phyloP scores from a whole-genome alignment of 1,284 basidiomycete species.

The Puccinia hordei region DNA sequence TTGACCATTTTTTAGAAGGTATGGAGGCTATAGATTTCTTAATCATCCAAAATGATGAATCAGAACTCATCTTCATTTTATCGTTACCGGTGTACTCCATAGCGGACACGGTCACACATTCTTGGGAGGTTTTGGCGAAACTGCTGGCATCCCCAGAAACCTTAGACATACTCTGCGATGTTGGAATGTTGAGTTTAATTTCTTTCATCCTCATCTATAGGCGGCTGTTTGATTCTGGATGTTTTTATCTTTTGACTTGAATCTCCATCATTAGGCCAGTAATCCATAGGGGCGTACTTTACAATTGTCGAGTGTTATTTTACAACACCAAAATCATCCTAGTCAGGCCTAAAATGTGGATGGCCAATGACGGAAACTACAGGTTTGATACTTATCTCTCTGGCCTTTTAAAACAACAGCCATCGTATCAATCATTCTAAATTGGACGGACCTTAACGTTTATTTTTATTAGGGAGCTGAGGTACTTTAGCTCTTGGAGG shows the following conservation, averaged over 20 bases:
- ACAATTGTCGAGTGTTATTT: constrained; percentile 49
- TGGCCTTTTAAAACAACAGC: neutral
- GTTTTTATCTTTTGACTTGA: neutral
- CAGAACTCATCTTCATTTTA: neutral
- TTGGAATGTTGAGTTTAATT: constrained; percentile 75
- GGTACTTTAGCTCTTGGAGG: constrained; percentile 48
- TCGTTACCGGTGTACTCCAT: neutral
- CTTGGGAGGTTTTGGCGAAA: constrained; percentile 89
- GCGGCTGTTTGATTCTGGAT: neutral
- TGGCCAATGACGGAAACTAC: constrained; percentile 51
- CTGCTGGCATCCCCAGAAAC: constrained; percentile 77
- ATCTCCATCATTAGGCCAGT: constrained; percentile 30
- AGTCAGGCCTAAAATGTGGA: constrained; percentile 46
- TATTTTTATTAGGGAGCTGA: constrained; percentile 35
- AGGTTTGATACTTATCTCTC: constrained; percentile 11
- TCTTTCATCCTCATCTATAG: neutral
- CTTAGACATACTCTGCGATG: constrained; percentile 81
- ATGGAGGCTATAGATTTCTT: neutral
- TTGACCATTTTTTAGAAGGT: constrained; percentile 86
- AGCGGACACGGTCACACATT: constrained; percentile 86
- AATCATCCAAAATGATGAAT: constrained; percentile 2
- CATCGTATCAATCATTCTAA: neutral
- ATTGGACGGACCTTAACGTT: neutral
- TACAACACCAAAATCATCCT: constrained; percentile 48
- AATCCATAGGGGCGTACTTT: constrained; percentile 37